Base-by-base conservation (phyloP, 2,329 filamentous ascomycete genomes). In the Diaporthe destruens region DNA sequence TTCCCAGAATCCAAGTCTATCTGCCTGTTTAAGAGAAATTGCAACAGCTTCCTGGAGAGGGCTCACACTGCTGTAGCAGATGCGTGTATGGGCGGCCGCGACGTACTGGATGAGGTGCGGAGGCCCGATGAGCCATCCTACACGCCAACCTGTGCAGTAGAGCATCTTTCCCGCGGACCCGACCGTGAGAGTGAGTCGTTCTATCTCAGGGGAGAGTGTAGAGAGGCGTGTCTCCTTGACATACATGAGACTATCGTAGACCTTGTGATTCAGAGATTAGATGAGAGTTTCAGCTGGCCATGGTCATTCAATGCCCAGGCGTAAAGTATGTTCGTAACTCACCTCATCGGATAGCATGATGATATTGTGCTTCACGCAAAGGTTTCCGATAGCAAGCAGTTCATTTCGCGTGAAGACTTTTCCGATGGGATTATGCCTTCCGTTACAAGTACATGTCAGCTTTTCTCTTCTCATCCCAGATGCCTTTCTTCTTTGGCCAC, bases 91-190 rank as follows among this genome's bases (percentile, higher is more conserved):
- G 49, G 86, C 86, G 65, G 85, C 85, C 54, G 81, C 81, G 44
- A 87, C 86, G 74, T 87, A 87, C 74, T 86, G 86, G 79, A 88
- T 87, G 63, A 88, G 79, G 70, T 88, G 83, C 76, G 86, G 84
- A 0, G 85, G 86, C 0, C 86, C 86, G 66, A 88, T 87, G 55
- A 88, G 78, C 81, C 84, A 88, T 59, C 86, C 86, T 0, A 88
- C 86, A 71, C 86, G 80, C 86, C 86, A 88, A 59, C 86, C 86
- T 0, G 86, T 87, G 18, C 81, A 82, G 75, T 87, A 87, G 78
- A 88, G 87, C 79, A 84, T 84, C 81, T 88, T 88, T 71, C 86
- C 86, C n/a, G 84, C 86, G 3, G 84, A 86, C 47, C 86, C 85
- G 16, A 88, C 86, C 1, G 86, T 87, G 18, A 88, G 78, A 1